Evolutionary conservation across 1,139 yeast genomes (phyloP), one percentile per base, ranked within the genome.

Genomic region (Pichia inconspicua): DNA sequence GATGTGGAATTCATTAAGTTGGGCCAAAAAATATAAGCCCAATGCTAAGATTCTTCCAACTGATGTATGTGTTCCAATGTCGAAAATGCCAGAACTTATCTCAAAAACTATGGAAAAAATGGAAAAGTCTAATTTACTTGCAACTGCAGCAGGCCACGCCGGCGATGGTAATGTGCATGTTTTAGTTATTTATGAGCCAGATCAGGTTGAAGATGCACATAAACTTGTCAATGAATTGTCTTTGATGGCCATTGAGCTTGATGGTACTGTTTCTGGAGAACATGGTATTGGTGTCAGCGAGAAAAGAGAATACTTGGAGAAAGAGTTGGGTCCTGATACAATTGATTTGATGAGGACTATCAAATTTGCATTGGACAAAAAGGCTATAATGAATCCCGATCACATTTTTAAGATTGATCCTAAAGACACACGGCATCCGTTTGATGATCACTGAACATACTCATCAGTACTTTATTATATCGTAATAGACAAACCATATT

Each of bases 241-340:
- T 3, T 57, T 62, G 25, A 58, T 77, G 42, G 80, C 81, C 4
- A 61, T 77, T 42, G 62, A 63, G 47, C 46, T 62, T 48, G 84
- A 78, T 51, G 84, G 84, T 7, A 79, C 84, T 1, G 74, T 80
- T 48, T 76, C 82, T 1, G 84, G 84, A 11, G 84, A 80, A 56
- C 84, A 80, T 55, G 84, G 84, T 2, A 73, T 79, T 48, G 84
- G 84, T 0, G 67, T 71, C 42, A 80, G 82, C 11, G 63, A 60
- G 41, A 80, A 80, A 56, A 63, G 84, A 52, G 68, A 67, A 25
- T 71, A 74, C 47, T 59, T 80, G 43, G 68, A 68, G 34, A 55
- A 64, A 43, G 85, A 80, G 58, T 59, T 80, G 32, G 84, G 84
- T 1, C 63, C 61, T 12, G 72, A 68, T 11, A 68, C 82, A 0